phyloP scores from a whole-genome alignment of 2,329 filamentous ascomycete genomes.

The Pseudocercospora vitis region DNA sequence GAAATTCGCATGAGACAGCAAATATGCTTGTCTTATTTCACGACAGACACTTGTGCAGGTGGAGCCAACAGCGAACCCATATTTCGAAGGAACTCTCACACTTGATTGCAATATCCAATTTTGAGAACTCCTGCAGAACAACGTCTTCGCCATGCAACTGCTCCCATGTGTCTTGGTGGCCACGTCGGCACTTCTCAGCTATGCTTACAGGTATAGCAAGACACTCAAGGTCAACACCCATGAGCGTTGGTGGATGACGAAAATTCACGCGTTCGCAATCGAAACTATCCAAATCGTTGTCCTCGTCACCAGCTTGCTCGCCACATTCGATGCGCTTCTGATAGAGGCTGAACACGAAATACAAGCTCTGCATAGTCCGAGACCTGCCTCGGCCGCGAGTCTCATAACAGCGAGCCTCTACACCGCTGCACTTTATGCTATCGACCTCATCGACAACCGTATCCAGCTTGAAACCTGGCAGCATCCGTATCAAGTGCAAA shows the following conservation, averaged over 20 bases:
- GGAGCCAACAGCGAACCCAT: background rate
- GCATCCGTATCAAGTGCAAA: conserved; percentile 21
- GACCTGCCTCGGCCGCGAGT: conserved; percentile 8
- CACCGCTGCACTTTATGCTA: conserved; percentile 9
- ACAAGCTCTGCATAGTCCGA: background rate
- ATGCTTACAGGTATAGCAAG: conserved; percentile 10
- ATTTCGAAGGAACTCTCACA: too few relatives aligned
- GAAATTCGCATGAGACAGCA: conserved; percentile 2
- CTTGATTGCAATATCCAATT: too few relatives aligned
- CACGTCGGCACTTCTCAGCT: conserved; percentile 10
- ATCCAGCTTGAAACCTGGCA: conserved; percentile 13
- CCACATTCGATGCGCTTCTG: background rate
- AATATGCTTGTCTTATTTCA: conserved; percentile 11
- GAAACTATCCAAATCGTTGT: conserved; percentile 16
- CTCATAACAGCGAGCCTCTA: background rate
- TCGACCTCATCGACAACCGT: conserved; percentile 20
- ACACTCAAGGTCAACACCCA: background rate
- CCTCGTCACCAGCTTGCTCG: conserved; percentile 1
- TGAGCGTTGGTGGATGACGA: background rate
- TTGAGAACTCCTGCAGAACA: too few relatives aligned
- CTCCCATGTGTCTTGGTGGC: conserved; percentile 1
- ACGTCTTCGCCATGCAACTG: background rate
- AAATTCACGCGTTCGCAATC: conserved; percentile 18
- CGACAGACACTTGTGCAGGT: background rate
- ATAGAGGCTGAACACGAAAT: background rate